Evolutionary conservation across 495 filamentous ascomycete genomes (phyloP).

Genomic region (Chaetomium cochliodes): DNA sequence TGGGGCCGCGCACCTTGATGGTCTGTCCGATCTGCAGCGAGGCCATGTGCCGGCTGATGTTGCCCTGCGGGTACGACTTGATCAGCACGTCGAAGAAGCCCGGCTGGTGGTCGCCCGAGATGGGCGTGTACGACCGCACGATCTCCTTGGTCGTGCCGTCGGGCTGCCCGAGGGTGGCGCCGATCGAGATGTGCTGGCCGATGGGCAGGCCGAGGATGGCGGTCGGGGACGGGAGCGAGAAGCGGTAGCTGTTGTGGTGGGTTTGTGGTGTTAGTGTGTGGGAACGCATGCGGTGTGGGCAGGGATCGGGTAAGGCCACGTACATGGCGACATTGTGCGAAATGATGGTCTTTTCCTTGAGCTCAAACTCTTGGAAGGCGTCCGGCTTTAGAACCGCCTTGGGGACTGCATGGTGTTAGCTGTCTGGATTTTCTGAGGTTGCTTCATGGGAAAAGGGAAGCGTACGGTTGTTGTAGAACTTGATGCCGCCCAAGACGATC

Average conservation of each 20-base stretch:
- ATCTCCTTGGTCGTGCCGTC: slow-evolving; percentile 80
- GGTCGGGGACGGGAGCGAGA: slow-evolving; percentile 70
- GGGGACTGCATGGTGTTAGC: slow-evolving; percentile 51
- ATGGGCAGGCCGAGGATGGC: slow-evolving; percentile 94
- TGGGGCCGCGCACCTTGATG: slow-evolving; percentile 87
- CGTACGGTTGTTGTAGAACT: slow-evolving; percentile 60
- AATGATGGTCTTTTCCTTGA: slow-evolving; percentile 86
- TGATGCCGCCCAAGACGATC: slow-evolving; percentile 59
- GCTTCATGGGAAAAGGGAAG: neutral
- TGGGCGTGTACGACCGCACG: slow-evolving; percentile 93
- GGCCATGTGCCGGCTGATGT: slow-evolving; percentile 90
- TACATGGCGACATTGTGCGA: slow-evolving; percentile 97
- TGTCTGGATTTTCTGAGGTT: neutral
- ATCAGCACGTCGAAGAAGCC: slow-evolving; percentile 96
- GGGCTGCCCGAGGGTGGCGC: slow-evolving; percentile 63
- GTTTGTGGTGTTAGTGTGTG: neutral
- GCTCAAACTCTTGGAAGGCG: slow-evolving; percentile 81
- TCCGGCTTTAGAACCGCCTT: slow-evolving; percentile 83
- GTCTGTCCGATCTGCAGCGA: slow-evolving; percentile 76
- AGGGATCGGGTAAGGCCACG: slow-evolving; percentile 21
- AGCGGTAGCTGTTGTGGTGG: slow-evolving; percentile 70
- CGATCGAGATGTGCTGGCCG: slow-evolving; percentile 96
- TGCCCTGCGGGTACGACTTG: slow-evolving; percentile 95
- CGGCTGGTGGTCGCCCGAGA: slow-evolving; percentile 85
- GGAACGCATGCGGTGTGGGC: neutral